Evolutionary conservation across 306 rosid genomes (phyloP), one percentile per base, ranked within the genome.

Genomic region (Begonia fuchsioides): DNA sequence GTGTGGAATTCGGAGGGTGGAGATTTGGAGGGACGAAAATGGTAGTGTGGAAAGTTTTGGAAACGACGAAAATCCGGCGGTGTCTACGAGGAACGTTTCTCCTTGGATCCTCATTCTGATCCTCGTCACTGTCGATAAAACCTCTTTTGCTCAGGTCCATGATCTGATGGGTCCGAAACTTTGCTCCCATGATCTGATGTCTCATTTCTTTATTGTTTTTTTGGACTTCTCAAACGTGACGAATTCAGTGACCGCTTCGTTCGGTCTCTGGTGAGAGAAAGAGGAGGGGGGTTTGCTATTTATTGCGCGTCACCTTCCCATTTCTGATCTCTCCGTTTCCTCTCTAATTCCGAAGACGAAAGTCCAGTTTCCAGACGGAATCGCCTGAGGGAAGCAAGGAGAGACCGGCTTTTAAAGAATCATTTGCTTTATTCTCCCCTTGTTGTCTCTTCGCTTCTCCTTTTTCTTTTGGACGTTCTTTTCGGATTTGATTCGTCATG

Each of bases 401-500:
- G 52, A 43, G 52, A 39, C 41, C 8, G 9, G 5, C 8, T 8
- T 10, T 19, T 44, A 26, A 57, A 44, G 18, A 51, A 0, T n/a
- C 39, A 55, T 53, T 51, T 57, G 57, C 6, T 46, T 44, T 13
- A n/a, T n/a, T n/a, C 52, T 49, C 64, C 63, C 50, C 52, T 61
- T 60, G 44, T 43, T 43, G 16, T n/a, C 20, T 35, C 39, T 12
- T 47, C 44, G 11, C 15, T 11, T 18, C 52, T 41, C 20, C 19
- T 20, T 20, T 14, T 40, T 14, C 10, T 10, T 38, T 26, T 44
- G 41, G 44, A 8, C 9, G 7, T 17, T 9, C 26, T 56, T 43
- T 71, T 39, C 55, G 40, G 65, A 63, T 13, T 65, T 70, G 72
- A 18, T 57, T 65, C 59, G 45, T 56, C 67, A 76, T 78, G 82